Conservation (phyloP, 139 green algal genomes). For the Tetraselmis striata region DNA sequence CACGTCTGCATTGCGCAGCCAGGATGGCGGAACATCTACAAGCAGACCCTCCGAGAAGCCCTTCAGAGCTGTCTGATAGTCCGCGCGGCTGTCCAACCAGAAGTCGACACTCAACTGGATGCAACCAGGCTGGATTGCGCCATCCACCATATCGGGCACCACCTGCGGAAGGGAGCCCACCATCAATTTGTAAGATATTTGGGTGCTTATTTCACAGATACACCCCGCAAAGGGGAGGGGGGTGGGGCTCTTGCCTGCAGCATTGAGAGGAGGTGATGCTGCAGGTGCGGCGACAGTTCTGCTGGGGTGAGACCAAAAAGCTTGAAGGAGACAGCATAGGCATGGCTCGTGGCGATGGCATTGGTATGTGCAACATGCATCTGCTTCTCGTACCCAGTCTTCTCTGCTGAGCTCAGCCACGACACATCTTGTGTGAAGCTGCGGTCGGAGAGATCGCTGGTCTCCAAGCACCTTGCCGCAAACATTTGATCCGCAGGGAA, state of each 20-base stretch:
- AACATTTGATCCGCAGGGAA: neutral
- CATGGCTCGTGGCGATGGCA: neutral
- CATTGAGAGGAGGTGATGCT: neutral
- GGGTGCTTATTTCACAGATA: neutral
- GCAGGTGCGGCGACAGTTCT: neutral
- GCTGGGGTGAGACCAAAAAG: neutral
- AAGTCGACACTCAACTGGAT: neutral
- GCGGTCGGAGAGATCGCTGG: neutral
- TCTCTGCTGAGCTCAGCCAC: neutral
- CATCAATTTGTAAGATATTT: neutral
- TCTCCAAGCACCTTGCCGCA: neutral
- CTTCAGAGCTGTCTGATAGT: neutral
- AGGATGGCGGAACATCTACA: neutral
- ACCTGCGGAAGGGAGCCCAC: neutral
- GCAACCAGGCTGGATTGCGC: neutral
- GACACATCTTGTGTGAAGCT: neutral
- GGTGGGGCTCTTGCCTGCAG: neutral
- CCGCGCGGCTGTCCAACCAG: neutral
- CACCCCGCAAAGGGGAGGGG: neutral
- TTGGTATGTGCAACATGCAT: neutral
- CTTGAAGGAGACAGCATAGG: neutral
- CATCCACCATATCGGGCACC: neutral
- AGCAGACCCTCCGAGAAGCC: neutral
- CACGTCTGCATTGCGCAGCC: neutral
- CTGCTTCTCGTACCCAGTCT: neutral